Percentiles rank a stretch among this genome's conserved stretches.
Evolutionary conservation across 2,329 filamentous ascomycete genomes (phyloP).

Genomic region (Aspergillus sp.): DNA sequence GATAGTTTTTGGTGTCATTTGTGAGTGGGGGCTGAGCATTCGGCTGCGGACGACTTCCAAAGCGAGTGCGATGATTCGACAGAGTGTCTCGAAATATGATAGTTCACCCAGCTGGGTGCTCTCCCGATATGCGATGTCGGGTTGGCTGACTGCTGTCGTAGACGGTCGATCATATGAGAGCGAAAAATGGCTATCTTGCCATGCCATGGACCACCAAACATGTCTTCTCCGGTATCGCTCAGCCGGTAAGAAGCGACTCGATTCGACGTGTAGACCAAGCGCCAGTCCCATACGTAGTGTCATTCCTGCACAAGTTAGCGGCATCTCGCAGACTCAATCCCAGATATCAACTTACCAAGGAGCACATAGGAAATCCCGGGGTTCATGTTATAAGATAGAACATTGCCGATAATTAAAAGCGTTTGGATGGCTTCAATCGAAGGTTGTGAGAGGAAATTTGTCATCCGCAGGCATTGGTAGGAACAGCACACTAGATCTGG

Average conservation of each 20-base stretch:
- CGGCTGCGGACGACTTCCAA: conserved; percentile 56
- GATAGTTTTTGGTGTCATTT: conserved; percentile 50
- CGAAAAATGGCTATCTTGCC: conserved; percentile 59
- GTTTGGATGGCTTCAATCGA: conserved; percentile 57
- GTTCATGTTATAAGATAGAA: conserved; percentile 58
- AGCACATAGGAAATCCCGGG: conserved; percentile 58
- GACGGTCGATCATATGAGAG: conserved; percentile 57
- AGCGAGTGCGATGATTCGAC: conserved; percentile 46
- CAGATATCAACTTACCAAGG: conserved; percentile 32
- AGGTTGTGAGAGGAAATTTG: conserved; percentile 57
- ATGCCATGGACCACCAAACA: conserved; percentile 55
- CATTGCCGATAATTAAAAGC: conserved; percentile 56
- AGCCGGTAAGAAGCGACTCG: conserved; percentile 46
- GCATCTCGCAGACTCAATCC: neutral
- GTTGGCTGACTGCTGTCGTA: conserved; percentile 48
- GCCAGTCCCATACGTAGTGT: conserved; percentile 56
- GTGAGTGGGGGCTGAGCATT: conserved; percentile 47
- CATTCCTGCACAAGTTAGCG: conserved; percentile 36
- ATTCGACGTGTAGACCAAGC: conserved; percentile 54
- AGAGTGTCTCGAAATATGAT: conserved; percentile 54
- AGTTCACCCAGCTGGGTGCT: conserved; percentile 43
- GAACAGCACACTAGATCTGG: conserved; percentile 51
- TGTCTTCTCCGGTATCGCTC: conserved; percentile 42
- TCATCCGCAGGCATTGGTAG: conserved; percentile 58
- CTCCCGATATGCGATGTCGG: conserved; percentile 44